phyloP scores from a whole-genome alignment of 306 rosid species.

The Corylus americana region DNA sequence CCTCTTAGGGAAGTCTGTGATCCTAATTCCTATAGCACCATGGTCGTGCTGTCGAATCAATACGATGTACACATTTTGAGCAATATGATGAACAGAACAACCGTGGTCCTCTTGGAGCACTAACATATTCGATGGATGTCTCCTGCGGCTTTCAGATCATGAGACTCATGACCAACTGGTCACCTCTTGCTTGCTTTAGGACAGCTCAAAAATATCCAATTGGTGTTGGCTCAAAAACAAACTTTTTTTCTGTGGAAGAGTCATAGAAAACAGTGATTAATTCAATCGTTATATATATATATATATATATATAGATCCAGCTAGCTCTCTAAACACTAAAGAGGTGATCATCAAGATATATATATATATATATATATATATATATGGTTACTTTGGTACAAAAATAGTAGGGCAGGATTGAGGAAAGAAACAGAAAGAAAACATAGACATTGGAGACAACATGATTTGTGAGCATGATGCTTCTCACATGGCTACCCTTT shows the following conservation, averaged over 20 bases:
- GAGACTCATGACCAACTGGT: neutral
- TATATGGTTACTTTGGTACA: neutral
- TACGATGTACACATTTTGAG: neutral
- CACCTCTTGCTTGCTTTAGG: neutral
- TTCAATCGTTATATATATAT: no score
- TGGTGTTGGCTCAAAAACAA: no score
- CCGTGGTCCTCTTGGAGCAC: constrained; percentile 6
- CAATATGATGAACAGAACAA: neutral
- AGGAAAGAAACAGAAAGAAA: neutral
- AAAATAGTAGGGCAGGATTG: neutral
- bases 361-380: no score
- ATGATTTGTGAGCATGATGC: constrained; percentile 51
- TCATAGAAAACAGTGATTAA: neutral
- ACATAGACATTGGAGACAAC: constrained; percentile 20
- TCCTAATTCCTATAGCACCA: neutral
- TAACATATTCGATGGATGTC: neutral
- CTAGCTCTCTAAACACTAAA: no score
- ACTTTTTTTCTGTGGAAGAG: neutral
- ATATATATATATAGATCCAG: no score
- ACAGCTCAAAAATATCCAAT: neutral
- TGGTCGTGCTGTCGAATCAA: neutral
- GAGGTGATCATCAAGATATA: no score
- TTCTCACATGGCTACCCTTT: constrained; percentile 50
- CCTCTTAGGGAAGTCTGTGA: neutral
- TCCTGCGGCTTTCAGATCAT: constrained; percentile 6